Evolutionary conservation across 805 yeast species (phyloP), one percentile per base, ranked within the genome.

Genomic region (Saturnispora diversa): DNA sequence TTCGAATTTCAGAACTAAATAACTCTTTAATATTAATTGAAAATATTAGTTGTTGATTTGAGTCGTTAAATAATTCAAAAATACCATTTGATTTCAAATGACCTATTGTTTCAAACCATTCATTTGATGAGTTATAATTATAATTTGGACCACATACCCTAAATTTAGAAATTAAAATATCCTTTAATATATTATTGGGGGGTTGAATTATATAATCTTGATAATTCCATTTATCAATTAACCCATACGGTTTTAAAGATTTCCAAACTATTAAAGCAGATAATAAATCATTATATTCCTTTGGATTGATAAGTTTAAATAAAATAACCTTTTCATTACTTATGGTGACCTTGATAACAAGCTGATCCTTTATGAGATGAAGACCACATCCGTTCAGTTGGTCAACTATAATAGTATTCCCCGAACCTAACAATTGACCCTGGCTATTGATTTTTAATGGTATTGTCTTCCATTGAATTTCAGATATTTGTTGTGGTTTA

Each of bases 21-120:
- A 82, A 52, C 10, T 55, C 47, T 12, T 71, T 66, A 12, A 81
- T 59, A 52, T 81, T 75, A 5, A 83, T 58, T 2, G 83, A 66
- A 55, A 75, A 79, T 3, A 81, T 63, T 1, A 87, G 85, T 59
- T 81, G 87, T 39, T 66, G 66, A 53, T 80, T 85, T n/a, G n/a
- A n/a, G n/a, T n/a, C n/a, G 26, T 74, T 62, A 13, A 80, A 60
- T 35, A 83, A 57, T 47, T 81, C 75, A 24, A 83, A 59, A 4
- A 63, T 53, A 3, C 92, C 92, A 50, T 77, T 68, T 1, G 81
- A 71, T 52, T 74, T 75, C 31, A 83, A 53, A 13, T 76, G 80
- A 0, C 84, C 87, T 80, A 77, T 79, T 1, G 83, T 75, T 39
- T 67, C 69, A 52, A 80, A 80, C 90, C 90, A 83, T n/a, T n/a